phyloP scores from a whole-genome alignment of 2,329 filamentous ascomycete genomes.

The Colletotrichum euphorbiae region DNA sequence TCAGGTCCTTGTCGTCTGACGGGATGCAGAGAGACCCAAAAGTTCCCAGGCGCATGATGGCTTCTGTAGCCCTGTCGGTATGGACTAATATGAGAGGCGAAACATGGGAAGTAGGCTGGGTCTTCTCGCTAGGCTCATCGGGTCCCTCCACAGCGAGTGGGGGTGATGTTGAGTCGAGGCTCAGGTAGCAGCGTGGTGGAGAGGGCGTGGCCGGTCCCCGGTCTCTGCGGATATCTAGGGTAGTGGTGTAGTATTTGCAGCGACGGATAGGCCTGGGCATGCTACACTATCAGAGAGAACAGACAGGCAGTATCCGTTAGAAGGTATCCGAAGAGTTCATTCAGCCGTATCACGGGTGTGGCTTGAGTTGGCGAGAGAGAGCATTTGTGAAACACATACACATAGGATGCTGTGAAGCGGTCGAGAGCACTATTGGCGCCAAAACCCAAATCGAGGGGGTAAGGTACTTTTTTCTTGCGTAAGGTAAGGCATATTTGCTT shows the following conservation, averaged over 20 bases:
- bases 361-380: background rate
- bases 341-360: background rate
- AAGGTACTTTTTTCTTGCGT: background rate
- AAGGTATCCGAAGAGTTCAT: conserved; percentile 8
- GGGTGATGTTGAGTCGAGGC: conserved; percentile 18
- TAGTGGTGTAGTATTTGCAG: conserved; percentile 12
- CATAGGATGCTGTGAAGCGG: background rate
- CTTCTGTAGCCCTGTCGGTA: conserved; percentile 17
- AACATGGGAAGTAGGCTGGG: conserved; percentile 4
- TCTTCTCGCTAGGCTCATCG: conserved; percentile 27
- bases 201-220: background rate
- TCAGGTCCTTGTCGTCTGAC: conserved; percentile 30
- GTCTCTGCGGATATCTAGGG: conserved; percentile 10
- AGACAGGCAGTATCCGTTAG: conserved; percentile 4
- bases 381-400: too few species aligned
- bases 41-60: background rate
- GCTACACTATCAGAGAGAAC: background rate
- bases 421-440: background rate
- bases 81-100: conserved; percentile 4
- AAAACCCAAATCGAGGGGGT: background rate
- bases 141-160: conserved; percentile 24
- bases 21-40: background rate
- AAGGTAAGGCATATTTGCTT: background rate
- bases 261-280: background rate
- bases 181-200: conserved; percentile 12